Evolutionary conservation across 2,329 filamentous ascomycete genomes (phyloP), one percentile per base, ranked within the genome.

Genomic region (Cercospora berteroae): DNA sequence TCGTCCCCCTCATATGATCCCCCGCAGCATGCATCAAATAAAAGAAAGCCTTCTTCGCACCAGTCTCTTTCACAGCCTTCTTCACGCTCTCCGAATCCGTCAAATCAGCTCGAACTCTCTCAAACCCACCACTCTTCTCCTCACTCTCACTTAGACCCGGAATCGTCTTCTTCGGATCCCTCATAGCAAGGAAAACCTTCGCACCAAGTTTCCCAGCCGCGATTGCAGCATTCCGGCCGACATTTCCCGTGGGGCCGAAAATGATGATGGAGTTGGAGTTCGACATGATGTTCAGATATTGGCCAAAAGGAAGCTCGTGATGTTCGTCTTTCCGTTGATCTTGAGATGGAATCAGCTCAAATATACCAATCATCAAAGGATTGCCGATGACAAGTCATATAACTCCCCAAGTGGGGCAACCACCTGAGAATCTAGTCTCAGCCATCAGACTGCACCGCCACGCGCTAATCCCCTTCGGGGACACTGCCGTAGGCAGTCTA

Each of bases 221-320:
- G 13, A 70, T 75, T 5, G 83, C 83, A 3, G 79, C 76, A 8
- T 74, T 72, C 25, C 79, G 80, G 57, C 79, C 84, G 31, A 85
- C 80, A 8, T 72, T 72, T 56, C 84, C 84, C 10, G 84, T 83
- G 16, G 84, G 79, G 23, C 84, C 83, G 68, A 86, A 86, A 63
- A 86, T 74, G 63, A 86, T 81, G 18, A 62, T 57, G 55, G 55
- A 25, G 48, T 52, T 52, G 25, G 55, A 57, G 55, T 13, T 18
- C 16, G 55, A 57, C 55, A 55, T 55, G 12, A 8, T 16, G 50
- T 16, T 25, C 3, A 2, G 7, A 39, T 16, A 12, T 7, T 39
- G 33, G 12, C 33, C 16, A 2, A 1, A 39, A 39, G 33, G 33
- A 16, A 16, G 13, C 13, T 39, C 2, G 13, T 16, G 13, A 3